Evolutionary conservation across 2,329 filamentous ascomycete species (phyloP), one percentile per base, ranked within the genome.

Genomic region (Lachnellula subtilissima): DNA sequence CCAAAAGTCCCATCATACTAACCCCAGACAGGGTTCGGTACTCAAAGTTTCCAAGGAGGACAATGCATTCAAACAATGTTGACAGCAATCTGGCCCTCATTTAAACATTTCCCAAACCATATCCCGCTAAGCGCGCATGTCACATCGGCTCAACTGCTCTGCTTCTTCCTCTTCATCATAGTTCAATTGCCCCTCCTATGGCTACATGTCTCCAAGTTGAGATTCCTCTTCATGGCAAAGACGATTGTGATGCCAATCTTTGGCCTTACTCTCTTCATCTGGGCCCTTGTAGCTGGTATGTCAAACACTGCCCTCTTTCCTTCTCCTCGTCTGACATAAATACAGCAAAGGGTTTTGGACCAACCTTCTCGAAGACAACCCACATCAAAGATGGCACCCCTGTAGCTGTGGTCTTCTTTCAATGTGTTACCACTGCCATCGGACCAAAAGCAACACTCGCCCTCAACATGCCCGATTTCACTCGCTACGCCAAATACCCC

Each of bases 91-190:
- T 83, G 79, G 77, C 81, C 81, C 0, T 77, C 74, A 15, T 84
- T 76, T 2, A 70, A 71, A 0, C 19, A 54, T 23, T 70, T 84
- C 9, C 73, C 75, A 0, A 85, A 85, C 61, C 70, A 73, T n/a
- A 72, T 84, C 2, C 70, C 68, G 1, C 71, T 66, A 4, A 74
- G 78, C 22, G 43, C 45, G 14, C 79, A 80, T 17, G 81, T 82
- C 48, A 79, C 77, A 8, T 80, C 76, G 5, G 75, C 80, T 56
- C 76, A 77, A 7, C 74, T 84, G 73, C 62, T 81, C 17, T 74
- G 73, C 23, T 80, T 80, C 62, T 76, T 84, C 57, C 60, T 84
- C 11, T 61, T 56, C 48, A 54, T 51, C 47, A 36, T 28, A 23
- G 32, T 56, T 3, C 45, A 54, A 14, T 52, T 58, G 15, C 58